Conservation (phyloP, 805 yeast species). For the Schwanniomyces vanrijiae region DNA sequence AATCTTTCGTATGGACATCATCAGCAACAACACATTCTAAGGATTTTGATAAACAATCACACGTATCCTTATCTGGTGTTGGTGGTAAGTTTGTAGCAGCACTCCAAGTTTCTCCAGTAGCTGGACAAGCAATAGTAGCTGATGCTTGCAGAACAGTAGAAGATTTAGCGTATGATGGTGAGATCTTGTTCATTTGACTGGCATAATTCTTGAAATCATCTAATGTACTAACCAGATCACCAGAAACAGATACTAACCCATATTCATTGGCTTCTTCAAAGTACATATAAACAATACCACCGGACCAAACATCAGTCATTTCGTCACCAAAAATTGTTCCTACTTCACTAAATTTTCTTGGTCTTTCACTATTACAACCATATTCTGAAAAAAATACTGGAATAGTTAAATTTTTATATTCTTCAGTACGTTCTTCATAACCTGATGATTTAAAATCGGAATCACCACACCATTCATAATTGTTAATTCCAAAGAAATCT, state of each 20-base stretch:
- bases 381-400: slow-evolving; percentile 87
- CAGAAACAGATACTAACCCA: slow-evolving; percentile 66
- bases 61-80: slow-evolving; percentile 64
- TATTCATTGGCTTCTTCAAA: slow-evolving; percentile 80
- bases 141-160: slow-evolving; percentile 34
- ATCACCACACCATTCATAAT: slow-evolving; percentile 86
- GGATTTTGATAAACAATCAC: slow-evolving; percentile 62
- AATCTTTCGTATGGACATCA: slow-evolving; percentile 54
- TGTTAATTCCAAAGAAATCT: slow-evolving; percentile 82
- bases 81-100: slow-evolving; percentile 76
- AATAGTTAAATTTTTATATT: slow-evolving; percentile 68
- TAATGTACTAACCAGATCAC: slow-evolving; percentile 55
- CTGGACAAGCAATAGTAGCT: slow-evolving; percentile 60
- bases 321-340: slow-evolving; percentile 60
- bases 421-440: slow-evolving; percentile 67
- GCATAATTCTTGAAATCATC: slow-evolving; percentile 52
- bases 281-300: slow-evolving; percentile 92
- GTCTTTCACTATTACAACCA: slow-evolving; percentile 76
- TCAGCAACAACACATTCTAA: slow-evolving; percentile 60
- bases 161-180: slow-evolving; percentile 38
- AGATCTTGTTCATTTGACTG: slow-evolving; percentile 33
- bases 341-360: slow-evolving; percentile 78
- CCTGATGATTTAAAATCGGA: slow-evolving; percentile 64
- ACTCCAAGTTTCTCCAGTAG: slow-evolving; percentile 54
- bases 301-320: slow-evolving; percentile 91